Base-by-base conservation (phyloP, 768 basidiomycete species). In the Macrolepiota albuminosa region DNA sequence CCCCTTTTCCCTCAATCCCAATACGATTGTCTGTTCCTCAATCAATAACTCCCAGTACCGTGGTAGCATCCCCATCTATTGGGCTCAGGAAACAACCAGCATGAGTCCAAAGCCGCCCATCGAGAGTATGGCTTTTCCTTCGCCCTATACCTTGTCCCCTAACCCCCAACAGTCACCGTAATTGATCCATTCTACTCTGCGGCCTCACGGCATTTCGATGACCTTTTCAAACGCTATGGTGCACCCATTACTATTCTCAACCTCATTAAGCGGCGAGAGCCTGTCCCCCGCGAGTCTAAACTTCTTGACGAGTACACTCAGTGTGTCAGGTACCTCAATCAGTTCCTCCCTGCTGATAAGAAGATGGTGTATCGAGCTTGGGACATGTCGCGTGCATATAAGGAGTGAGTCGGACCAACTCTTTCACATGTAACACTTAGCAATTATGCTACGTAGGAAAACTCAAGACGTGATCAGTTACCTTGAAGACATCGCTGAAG, bases 371-470 rank as follows among this genome's bases (percentile, higher is more conserved):
- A 98, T 69, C 84, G 92, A 46, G 86, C 94, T 14, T 99, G 94
- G 92, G 97, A 99, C 71, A 97, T 98, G 91, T 88, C 89, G 4
- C 82, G 90, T 43, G 94, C 95, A 2, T 93, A 95, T 64, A 97
- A 97, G 71, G 91, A 93, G 95, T 93, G 66, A n/a, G 68, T 69
- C 7, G 29, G 11, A 29, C 21, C 36, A 11, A 37, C 6, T 5
- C n/a, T 11, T 26, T 33, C 33, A 5, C 49, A 54, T 65, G 39
- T 47, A 36, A 10, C 3, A 46, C 6, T 36, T 8, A 2, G 14
- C 0, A 60, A 50, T 7, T 14, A 40, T 29, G 33, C 9, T 26
- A 21, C 4, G 55, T 61, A 96, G 94, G 75, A 95, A 95, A 69
- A 93, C 90, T 7, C 91, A 94, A 69, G 96, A 98, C 67, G 95